Base-by-base conservation (phyloP, 2,329 filamentous ascomycete genomes). In the Cladophialophora carrionii region DNA sequence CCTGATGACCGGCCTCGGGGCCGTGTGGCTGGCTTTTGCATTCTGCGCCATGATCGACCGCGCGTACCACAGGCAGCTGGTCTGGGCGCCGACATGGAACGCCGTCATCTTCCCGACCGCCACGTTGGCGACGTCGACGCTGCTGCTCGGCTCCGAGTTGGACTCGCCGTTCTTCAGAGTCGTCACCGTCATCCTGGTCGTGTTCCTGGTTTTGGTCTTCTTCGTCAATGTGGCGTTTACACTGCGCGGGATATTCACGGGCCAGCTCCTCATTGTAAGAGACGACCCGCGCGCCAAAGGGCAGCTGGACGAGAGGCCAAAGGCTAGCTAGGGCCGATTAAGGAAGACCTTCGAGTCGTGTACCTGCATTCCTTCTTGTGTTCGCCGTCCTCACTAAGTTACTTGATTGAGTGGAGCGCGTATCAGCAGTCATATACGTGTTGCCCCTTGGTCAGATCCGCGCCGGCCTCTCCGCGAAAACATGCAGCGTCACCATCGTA, bases 1-100 rank as follows among this genome's bases (percentile, higher is more conserved):
- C 32, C 52, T 79, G 17, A 70, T 72, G n/a, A 79, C 77, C 74
- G 79, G 78, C 0, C 75, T 77, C 53, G 76, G 73, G 0, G 74
- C 76, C 3, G 78, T 81, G 46, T 81, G 78, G 78, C 78, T 77
- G 75, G 64, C 71, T n/a, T 77, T 81, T 63, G 76, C 77, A 1
- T 68, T 78, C 7, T 63, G 60, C 29, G 63, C 56, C 32, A 67
- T 71, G 65, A 20, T 67, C 17, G 56, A 65, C 17, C 53, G 69
- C 7, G 62, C 63, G 12, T 29, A 56, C 4, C 57, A 64, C 26
- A 20, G 54, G n/a, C 26, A 71, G 53, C 37, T 71, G 32, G 49
- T 22, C 9, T 69, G 66, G 66, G 61, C 64, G 6, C 69, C 67
- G 32, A 60, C 65, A 10, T 71, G 69, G 69, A 69, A 67, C 32